These are phyloP conservation scores for Scheffersomyces amazonensis DNA, from an alignment of 805 yeast species.

Conservation along the genomic window DNA sequence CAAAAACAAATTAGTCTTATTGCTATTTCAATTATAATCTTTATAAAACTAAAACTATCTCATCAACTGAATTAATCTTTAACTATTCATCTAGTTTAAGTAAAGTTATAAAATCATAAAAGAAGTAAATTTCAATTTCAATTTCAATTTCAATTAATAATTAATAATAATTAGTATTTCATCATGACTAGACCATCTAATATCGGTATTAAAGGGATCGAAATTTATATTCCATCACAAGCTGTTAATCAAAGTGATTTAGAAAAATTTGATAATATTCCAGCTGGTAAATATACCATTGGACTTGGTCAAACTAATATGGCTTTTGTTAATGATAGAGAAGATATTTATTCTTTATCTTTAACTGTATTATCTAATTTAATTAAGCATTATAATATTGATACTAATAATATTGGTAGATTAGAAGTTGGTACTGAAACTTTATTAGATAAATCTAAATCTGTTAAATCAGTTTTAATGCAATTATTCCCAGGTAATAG, in stretches of 20 bases:
- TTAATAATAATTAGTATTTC: not conserved
- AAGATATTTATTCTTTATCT: conserved; percentile 93
- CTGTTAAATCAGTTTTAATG: conserved; percentile 93
- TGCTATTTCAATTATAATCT: too few species aligned
- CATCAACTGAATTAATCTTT: too few species aligned
- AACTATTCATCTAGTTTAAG: too few species aligned
- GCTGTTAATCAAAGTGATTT: conserved; percentile 83
- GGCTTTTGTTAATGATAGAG: conserved; percentile 96
- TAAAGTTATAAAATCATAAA: too few species aligned
- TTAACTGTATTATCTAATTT: conserved; percentile 81
- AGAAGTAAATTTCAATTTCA: too few species aligned
- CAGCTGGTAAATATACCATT: conserved; percentile 95
- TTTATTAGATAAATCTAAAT: conserved; percentile 91
- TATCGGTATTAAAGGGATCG: conserved; percentile 96
- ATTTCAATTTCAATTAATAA: too few species aligned
- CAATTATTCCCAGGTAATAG: conserved; percentile 85
- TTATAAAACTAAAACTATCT: too few species aligned
- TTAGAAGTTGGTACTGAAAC: conserved; percentile 99
- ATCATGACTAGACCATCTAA: conserved; percentile 42
- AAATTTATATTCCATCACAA: conserved; percentile 75
- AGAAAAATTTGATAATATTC: conserved; percentile 79
- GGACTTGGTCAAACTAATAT: conserved; percentile 98
- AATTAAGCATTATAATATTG: conserved; percentile 78
- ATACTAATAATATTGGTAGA: conserved; percentile 80
- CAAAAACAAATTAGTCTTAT: too few species aligned